Evolutionary conservation across 2,329 filamentous ascomycete genomes (phyloP).

Genomic region (Scedosporium boydii): DNA sequence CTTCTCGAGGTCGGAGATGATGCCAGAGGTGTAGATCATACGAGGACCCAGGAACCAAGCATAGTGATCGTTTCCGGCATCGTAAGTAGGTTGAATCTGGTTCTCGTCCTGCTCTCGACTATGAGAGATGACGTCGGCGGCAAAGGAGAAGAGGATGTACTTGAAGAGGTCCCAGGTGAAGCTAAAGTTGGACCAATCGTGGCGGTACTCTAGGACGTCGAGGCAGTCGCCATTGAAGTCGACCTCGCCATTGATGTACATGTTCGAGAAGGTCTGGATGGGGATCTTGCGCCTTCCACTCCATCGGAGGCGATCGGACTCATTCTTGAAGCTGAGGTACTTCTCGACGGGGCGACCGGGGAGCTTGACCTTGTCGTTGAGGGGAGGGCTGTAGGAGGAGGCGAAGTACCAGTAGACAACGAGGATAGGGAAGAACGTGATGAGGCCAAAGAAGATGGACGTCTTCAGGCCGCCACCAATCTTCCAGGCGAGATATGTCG

Average conservation of each 20-base stretch:
- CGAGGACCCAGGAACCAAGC: constrained; percentile 95
- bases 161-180: constrained; percentile 82
- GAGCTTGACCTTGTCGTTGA: constrained; percentile 83
- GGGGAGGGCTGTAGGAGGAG: constrained; percentile 75
- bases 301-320: constrained; percentile 55
- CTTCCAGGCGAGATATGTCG: constrained; percentile 74
- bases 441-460: constrained; percentile 74
- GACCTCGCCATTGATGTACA: constrained; percentile 92
- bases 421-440: constrained; percentile 75
- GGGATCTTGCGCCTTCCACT: constrained; percentile 72
- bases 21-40: constrained; percentile 96
- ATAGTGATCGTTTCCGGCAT: constrained; percentile 97
- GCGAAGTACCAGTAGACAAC: constrained; percentile 72
- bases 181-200: constrained; percentile 93
- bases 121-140: constrained; percentile 88
- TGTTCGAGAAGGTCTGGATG: constrained; percentile 92
- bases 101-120: constrained; percentile 92
- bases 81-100: constrained; percentile 95
- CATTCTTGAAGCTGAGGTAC: constrained; percentile 75
- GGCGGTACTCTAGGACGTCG: constrained; percentile 84
- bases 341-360: constrained; percentile 83
- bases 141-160: constrained; percentile 79
- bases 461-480: constrained; percentile 80
- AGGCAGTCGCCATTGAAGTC: constrained; percentile 92
- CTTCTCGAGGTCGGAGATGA: constrained; percentile 77